Evolutionary conservation across 345 rosid genomes (phyloP), one percentile per base, ranked within the genome.

Genomic region (Adansonia digitata): DNA sequence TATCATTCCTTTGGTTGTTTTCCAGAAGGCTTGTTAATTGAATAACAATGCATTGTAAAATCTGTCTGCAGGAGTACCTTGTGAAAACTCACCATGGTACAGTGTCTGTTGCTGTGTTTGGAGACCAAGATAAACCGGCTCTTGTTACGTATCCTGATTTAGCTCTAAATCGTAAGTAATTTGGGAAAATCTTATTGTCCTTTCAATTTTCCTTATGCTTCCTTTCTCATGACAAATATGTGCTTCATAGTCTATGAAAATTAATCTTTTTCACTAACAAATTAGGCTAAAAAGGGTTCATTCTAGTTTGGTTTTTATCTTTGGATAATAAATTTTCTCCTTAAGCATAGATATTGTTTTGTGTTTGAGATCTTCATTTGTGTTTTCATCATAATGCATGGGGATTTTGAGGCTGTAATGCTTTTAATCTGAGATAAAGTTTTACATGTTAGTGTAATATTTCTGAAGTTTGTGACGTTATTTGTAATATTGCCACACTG

Each of bases 51-150:
- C 29, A 76, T 74, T 79, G 74, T 69, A 18, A 64, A 57, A 34
- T 79, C 52, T 13, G 52, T 78, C 37, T 74, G 84, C 85, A 92
- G 98, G 98, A 92, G 77, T 87, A 88, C 78, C 76, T 86, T 52
- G 77, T 94, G 46, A 88, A 80, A 82, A 92, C 97, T 81, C 82
- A 73, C 63, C 65, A 49, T 74, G 98, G 98, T 35, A 74, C 79
- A 0, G 83, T 94, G 42, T 92, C 90, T 20, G 98, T 94, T 82
- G 76, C 95, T 17, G 95, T 94, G 74, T 87, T 82, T 76, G 98
- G 98, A 74, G 97, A 94, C 80, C 91, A 83, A 55, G 98, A 94
- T 84, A 94, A 92, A 87, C 97, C 92, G 24, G 98, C 97, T 71
- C 94, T 94, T 65, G 75, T 94, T 45, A 92, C 98, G 7, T 94